phyloP scores from a whole-genome alignment of 441 rosid species.

The Brassica balearica region DNA sequence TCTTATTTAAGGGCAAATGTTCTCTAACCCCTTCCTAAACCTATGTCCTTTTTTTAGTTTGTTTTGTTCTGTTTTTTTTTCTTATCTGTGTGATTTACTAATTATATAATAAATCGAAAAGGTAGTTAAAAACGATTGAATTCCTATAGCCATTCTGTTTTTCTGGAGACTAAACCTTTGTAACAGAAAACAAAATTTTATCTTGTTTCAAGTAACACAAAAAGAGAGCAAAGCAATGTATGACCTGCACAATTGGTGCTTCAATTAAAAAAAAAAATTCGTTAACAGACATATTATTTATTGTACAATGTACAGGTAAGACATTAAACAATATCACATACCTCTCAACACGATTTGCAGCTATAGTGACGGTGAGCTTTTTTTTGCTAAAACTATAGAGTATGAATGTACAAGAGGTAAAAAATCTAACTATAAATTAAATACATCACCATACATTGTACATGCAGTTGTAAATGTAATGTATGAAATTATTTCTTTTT shows the following conservation, averaged over 20 bases:
- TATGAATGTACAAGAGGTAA: too few species aligned
- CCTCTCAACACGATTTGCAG: slow-evolving; percentile 20
- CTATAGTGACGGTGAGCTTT: slow-evolving; percentile 13
- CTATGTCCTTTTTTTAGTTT: slow-evolving; percentile 31
- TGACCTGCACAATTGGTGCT: neutral
- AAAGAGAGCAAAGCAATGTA: neutral
- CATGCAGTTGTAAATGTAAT: slow-evolving; percentile 16
- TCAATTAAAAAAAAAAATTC: neutral
- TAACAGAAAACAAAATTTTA: slow-evolving; percentile 19
- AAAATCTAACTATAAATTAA: neutral
- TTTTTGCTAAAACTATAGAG: neutral
- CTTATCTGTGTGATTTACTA: slow-evolving; percentile 38
- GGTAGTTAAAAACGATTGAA: slow-evolving; percentile 25
- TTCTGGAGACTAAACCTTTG: slow-evolving; percentile 1
- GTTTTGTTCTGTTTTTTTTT: neutral
- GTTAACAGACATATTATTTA: neutral
- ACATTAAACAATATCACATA: slow-evolving; percentile 16
- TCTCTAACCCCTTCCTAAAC: slow-evolving; percentile 27
- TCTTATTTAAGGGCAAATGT: slow-evolving; percentile 42
- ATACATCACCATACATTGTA: neutral
- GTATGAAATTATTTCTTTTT: neutral
- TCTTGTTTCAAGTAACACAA: slow-evolving; percentile 11
- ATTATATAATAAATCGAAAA: slow-evolving; percentile 10
- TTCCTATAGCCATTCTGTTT: slow-evolving; percentile 27
- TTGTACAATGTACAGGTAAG: neutral